phyloP scores from a whole-genome alignment of 495 filamentous ascomycete species.

The Neurospora tetraspora region DNA sequence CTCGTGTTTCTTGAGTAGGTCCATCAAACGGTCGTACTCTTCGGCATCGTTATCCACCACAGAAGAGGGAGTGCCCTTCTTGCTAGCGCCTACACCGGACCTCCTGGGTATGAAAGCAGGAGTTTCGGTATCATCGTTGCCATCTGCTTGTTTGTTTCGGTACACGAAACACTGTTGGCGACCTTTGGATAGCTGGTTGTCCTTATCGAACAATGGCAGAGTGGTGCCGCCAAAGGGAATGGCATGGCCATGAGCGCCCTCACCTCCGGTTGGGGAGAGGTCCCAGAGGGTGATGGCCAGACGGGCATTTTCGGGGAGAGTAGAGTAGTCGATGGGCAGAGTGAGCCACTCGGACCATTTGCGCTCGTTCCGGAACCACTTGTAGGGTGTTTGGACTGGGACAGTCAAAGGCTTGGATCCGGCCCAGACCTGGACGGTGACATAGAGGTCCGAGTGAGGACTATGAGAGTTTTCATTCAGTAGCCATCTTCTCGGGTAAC shows the following conservation, averaged over 20 bases:
- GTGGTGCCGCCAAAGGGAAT: constrained; percentile 94
- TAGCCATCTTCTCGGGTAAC: background rate
- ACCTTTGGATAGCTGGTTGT: constrained; percentile 80
- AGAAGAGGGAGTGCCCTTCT: constrained; percentile 31
- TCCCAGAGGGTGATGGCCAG: constrained; percentile 96
- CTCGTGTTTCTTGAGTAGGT: constrained; percentile 92
- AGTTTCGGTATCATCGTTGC: constrained; percentile 68
- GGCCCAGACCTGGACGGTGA: constrained; percentile 88
- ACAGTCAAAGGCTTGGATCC: constrained; percentile 92
- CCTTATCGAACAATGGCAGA: constrained; percentile 77
- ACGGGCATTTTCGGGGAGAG: constrained; percentile 66
- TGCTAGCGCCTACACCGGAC: constrained; percentile 24
- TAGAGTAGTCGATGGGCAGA: constrained; percentile 71
- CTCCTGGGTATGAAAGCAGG: constrained; percentile 49
- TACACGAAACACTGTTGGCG: constrained; percentile 85
- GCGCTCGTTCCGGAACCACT: constrained; percentile 67
- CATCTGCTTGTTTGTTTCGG: constrained; percentile 75
- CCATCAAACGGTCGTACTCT: constrained; percentile 75
- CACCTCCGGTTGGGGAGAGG: constrained; percentile 63
- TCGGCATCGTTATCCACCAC: constrained; percentile 49
- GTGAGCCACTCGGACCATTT: constrained; percentile 95
- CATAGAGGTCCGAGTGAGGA: constrained; percentile 75
- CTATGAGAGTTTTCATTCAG: constrained; percentile 22
- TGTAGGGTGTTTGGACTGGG: constrained; percentile 85
- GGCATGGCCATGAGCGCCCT: constrained; percentile 57